Percentiles rank a stretch among this genome's conserved stretches.
phyloP scores from a whole-genome alignment of 192 early-diverging fungal species.

The Gigaspora rosea region DNA sequence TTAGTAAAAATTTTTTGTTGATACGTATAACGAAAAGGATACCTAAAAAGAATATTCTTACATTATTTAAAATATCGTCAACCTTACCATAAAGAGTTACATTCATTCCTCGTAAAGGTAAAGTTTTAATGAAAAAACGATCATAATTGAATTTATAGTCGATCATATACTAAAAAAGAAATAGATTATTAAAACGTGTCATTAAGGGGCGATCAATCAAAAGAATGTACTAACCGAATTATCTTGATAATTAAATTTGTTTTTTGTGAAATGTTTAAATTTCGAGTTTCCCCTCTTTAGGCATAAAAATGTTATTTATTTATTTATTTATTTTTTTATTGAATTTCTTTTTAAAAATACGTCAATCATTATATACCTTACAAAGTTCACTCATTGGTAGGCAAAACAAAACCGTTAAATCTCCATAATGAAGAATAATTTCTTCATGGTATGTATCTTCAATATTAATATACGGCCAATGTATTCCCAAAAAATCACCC shows the following conservation, averaged over 20 bases:
- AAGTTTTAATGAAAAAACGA: background rate
- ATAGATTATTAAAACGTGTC: background rate
- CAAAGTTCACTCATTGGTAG: slow-evolving; percentile 4
- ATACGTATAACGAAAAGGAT: background rate
- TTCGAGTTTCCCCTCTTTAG: background rate
- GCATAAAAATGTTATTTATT: background rate
- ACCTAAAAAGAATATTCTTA: background rate
- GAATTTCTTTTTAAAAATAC: background rate
- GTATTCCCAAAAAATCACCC: slow-evolving; percentile 16
- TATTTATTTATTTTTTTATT: background rate
- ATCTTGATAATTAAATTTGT: slow-evolving; percentile 5
- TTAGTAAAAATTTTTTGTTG: background rate
- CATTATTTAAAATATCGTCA: background rate
- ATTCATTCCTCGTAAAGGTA: slow-evolving; percentile 3
- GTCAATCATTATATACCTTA: background rate
- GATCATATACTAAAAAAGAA: background rate
- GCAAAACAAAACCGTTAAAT: slow-evolving; percentile 7
- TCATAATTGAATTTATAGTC: background rate
- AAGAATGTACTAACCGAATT: background rate
- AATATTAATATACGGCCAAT: slow-evolving; percentile 10
- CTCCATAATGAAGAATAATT: background rate
- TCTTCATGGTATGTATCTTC: background rate
- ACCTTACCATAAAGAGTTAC: slow-evolving; percentile 6
- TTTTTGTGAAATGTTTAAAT: background rate
- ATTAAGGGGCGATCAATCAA: background rate